Percentiles rank a stretch among this genome's conserved stretches.
Evolutionary conservation across 768 basidiomycete genomes (phyloP).

Genomic region (Phlebiopsis gigantea): DNA sequence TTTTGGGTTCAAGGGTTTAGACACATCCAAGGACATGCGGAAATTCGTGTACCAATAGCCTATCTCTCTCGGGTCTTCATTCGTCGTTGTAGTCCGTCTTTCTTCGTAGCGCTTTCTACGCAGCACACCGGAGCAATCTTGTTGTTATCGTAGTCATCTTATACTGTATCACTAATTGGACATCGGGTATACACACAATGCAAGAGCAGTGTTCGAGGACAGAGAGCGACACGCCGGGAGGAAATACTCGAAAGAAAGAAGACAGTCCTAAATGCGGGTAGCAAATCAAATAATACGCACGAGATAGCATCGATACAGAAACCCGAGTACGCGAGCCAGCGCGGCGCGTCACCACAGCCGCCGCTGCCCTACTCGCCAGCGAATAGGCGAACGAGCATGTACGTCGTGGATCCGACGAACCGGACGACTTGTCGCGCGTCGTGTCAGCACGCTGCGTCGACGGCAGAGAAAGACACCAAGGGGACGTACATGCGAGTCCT

Average conservation of each 20-base stretch:
- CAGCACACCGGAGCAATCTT: neutral
- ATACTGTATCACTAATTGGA: slow-evolving; percentile 4
- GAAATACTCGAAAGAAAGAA: neutral
- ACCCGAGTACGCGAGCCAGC: neutral
- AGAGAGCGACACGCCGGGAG: neutral
- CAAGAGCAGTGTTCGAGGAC: neutral
- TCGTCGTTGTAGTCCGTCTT: neutral
- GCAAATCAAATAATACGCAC: neutral
- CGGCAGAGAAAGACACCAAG: slow-evolving; percentile 2
- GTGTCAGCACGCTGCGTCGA: neutral
- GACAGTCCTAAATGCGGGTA: neutral
- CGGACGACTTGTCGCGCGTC: slow-evolving; percentile 57
- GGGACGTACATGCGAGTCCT: slow-evolving; percentile 75
- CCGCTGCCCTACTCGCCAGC: slow-evolving; percentile 64
- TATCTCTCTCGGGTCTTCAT: neutral
- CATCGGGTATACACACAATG: slow-evolving; percentile 3
- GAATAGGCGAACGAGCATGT: slow-evolving; percentile 83
- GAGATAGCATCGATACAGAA: neutral
- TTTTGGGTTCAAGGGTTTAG: no score
- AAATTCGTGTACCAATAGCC: no score
- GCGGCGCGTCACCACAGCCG: neutral
- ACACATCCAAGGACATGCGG: no score
- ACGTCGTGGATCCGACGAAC: slow-evolving; percentile 75
- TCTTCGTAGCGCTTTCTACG: neutral
- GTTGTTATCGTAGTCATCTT: neutral